Evolutionary conservation across 2,329 filamentous ascomycete species (phyloP).

Genomic region (Arthrobotrys megalospora): DNA sequence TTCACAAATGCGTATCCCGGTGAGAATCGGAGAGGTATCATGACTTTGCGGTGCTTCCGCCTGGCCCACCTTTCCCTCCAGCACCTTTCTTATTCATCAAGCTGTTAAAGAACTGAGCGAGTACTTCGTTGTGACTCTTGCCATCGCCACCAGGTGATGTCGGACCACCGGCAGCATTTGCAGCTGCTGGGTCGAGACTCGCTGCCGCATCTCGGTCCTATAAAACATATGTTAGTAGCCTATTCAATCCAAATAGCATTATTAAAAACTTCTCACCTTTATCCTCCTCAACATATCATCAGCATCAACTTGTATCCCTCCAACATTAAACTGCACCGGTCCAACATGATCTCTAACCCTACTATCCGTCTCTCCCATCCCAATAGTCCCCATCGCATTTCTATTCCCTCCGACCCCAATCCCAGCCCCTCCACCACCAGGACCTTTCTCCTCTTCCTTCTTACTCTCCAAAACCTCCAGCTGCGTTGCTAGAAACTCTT

Average conservation of each 20-base stretch:
- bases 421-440: constrained; percentile 64
- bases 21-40: background rate
- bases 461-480: constrained; percentile 80
- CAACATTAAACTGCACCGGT: constrained; percentile 97
- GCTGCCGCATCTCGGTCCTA: constrained; percentile 66
- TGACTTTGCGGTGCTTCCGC: constrained; percentile 25
- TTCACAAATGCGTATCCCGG: background rate
- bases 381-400: constrained; percentile 65
- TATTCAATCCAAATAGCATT: constrained; percentile 7
- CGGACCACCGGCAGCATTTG: constrained; percentile 58
- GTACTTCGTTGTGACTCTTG: constrained; percentile 74
- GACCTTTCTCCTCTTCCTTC: constrained; percentile 71
- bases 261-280: constrained; percentile 73
- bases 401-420: constrained; percentile 61
- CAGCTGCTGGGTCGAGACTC: constrained; percentile 63
- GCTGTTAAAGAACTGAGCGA: constrained; percentile 75
- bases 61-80: constrained; percentile 39
- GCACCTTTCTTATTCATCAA: constrained; percentile 71
- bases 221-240: constrained; percentile 66
- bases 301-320: constrained; percentile 94
- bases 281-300: constrained; percentile 91
- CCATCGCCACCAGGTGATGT: constrained; percentile 64
- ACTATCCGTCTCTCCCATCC: constrained; percentile 66
- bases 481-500: constrained; percentile 83
- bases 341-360: constrained; percentile 84